Percentiles rank a stretch among this genome's conserved stretches.
Conservation (phyloP, 2,329 filamentous ascomycete species). For the Aspergillus tanneri region DNA sequence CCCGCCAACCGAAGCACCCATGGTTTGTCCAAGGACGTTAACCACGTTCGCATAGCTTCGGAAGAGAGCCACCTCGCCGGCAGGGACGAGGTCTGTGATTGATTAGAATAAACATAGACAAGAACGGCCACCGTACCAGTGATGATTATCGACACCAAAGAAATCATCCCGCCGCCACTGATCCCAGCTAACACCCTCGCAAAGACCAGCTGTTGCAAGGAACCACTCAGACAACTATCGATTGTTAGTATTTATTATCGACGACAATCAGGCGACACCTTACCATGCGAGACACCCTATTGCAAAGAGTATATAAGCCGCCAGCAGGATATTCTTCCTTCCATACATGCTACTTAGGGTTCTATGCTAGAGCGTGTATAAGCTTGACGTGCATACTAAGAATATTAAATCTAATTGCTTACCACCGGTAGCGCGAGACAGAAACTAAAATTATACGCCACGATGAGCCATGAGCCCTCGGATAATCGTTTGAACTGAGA, state of each 20-base stretch:
- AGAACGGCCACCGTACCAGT: conserved; percentile 16
- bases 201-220: conserved; percentile 31
- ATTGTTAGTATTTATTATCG: background rate
- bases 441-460: conserved; percentile 44
- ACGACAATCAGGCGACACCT: background rate
- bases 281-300: conserved; percentile 23
- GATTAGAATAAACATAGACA: background rate
- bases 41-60: conserved; percentile 49
- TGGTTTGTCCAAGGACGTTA: conserved; percentile 44
- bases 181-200: conserved; percentile 36
- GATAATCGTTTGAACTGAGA: conserved; percentile 46
- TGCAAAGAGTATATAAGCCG: conserved; percentile 34
- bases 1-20: conserved; percentile 70
- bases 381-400: background rate
- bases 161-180: conserved; percentile 40
- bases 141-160: conserved; percentile 43
- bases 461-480: conserved; percentile 45
- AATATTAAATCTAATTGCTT: background rate
- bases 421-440: conserved; percentile 41
- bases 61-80: conserved; percentile 44
- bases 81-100: conserved; percentile 41
- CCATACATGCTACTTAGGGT: conserved; percentile 49
- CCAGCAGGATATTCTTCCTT: conserved; percentile 40
- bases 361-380: conserved; percentile 35
- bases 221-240: conserved; percentile 3